Percentiles rank a stretch among this genome's conserved stretches.
Evolutionary conservation across 352 stramenopile genomes (phyloP).

Genomic region (Pythium phragmiticola): DNA sequence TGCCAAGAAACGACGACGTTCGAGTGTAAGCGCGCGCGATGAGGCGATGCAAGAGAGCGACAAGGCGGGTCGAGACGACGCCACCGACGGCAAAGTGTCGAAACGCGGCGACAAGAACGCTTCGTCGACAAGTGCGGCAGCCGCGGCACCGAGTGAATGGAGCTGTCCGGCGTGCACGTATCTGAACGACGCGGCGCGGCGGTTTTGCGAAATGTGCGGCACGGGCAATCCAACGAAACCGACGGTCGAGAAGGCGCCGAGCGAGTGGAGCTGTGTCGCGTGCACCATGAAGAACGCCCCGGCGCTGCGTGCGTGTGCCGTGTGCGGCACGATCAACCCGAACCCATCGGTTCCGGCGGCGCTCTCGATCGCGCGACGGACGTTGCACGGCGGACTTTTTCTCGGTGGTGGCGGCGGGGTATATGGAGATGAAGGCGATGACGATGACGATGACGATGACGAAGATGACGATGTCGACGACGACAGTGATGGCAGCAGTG

Average conservation of each 20-base stretch:
- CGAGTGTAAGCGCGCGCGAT: background rate
- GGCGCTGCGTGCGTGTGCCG: constrained; percentile 42
- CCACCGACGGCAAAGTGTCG: background rate
- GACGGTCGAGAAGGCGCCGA: constrained; percentile 14
- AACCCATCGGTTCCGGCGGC: constrained; percentile 33
- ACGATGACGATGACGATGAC: constrained; percentile 23
- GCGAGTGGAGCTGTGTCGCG: constrained; percentile 62
- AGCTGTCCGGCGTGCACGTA: constrained; percentile 69
- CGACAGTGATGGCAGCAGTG: constrained; percentile 28
- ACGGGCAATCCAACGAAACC: constrained; percentile 48
- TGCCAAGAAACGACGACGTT: constrained; percentile 19
- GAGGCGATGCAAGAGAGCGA: background rate
- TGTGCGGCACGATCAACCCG: constrained; percentile 72
- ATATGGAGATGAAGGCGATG: constrained; percentile 23
- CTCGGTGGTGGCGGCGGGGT: constrained; percentile 23
- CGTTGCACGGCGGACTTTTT: constrained; percentile 25
- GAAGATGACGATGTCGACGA: constrained; percentile 33
- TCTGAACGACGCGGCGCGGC: constrained; percentile 56
- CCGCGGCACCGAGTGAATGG: constrained; percentile 37
- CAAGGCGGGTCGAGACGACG: background rate
- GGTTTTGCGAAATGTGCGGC: constrained; percentile 77
- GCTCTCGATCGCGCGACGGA: constrained; percentile 42
- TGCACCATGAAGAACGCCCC: constrained; percentile 71
- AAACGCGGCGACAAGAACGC: background rate
- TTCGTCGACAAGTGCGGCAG: background rate